Conservation (phyloP, 805 yeast genomes). For the Saccharomyces cerevisiae region DNA sequence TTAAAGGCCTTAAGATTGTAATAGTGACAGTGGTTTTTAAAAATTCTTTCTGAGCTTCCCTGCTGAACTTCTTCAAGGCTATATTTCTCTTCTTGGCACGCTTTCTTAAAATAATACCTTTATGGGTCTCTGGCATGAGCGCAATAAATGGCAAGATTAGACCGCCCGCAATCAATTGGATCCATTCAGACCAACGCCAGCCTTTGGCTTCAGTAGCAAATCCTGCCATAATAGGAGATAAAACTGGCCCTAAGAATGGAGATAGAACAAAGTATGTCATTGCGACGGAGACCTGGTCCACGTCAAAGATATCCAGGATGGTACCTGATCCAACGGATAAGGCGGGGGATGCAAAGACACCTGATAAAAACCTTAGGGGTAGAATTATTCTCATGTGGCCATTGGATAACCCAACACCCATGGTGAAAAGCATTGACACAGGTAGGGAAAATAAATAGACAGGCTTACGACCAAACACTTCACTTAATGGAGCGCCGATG, state of each 20-base stretch:
- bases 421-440: conserved; percentile 57
- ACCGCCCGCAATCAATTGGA: conserved; percentile 60
- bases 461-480: conserved; percentile 57
- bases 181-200: conserved; percentile 70
- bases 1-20: conserved; percentile 53
- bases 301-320: conserved; percentile 66
- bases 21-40: conserved; percentile 40
- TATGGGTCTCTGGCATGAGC: conserved; percentile 60
- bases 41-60: conserved; percentile 31
- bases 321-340: conserved; percentile 83
- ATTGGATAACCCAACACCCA: conserved; percentile 62
- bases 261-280: conserved; percentile 71
- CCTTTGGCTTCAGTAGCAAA: conserved; percentile 54
- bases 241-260: conserved; percentile 73
- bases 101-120: conserved; percentile 49
- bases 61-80: conserved; percentile 34
- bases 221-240: conserved; percentile 70
- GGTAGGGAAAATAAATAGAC: conserved; percentile 55
- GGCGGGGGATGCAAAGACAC: conserved; percentile 73
- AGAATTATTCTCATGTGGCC: conserved; percentile 51
- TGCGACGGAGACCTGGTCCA: conserved; percentile 60
- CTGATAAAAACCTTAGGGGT: conserved; percentile 66
- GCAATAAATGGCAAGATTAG: conserved; percentile 40
- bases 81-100: conserved; percentile 58
- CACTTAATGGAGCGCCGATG: conserved; percentile 64